Evolutionary conservation across 441 rosid species (phyloP), one percentile per base, ranked within the genome.

Genomic region (Populus hybrid): DNA sequence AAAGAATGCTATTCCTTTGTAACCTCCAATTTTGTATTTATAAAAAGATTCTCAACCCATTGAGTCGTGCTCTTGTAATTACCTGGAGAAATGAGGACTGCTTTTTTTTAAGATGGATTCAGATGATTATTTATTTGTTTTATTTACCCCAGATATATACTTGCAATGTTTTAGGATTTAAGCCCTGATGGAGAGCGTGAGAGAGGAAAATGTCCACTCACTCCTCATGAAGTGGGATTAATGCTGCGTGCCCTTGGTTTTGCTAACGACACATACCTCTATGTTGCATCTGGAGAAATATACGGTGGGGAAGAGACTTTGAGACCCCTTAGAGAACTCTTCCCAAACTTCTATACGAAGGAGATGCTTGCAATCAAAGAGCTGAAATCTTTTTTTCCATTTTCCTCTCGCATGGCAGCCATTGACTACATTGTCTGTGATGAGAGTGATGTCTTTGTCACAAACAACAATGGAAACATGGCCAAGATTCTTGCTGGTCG

Each of bases 281-380:
- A 92, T 84, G 97, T 96, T 82, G 99, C 99, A 46, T 96, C 99
- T 78, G 99, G 98, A 83, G 99, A 96, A 84, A 89, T 96, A 86
- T 96, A 93, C 72, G 99, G 98, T 14, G 99, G 99, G 76, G 98
- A 94, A 81, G 90, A 89, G 78, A 93, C 99, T 66, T 83, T 96
- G 78, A 84, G 75, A 79, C 99, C 99, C 66, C 90, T 93, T 3
- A 86, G 94, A 84, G 97, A 90, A 74, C 90, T 96, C 64, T 96
- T 96, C 79, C 98, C 98, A 72, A 93, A 94, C 87, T 96, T 93
- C 76, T 94, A 92, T 80, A 94, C 99, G 20, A 96, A 96, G 83
- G 99, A 96, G 85, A 92, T 89, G 92, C 98, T 96, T 82, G 98
- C 91, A 35, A 80, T 81, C 71, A 90, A 89, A 70, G 98, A 92